Percentiles rank a stretch among this genome's conserved stretches.
Evolutionary conservation across 2,329 filamentous ascomycete species (phyloP).

Genomic region (Curvularia eragrostidis): DNA sequence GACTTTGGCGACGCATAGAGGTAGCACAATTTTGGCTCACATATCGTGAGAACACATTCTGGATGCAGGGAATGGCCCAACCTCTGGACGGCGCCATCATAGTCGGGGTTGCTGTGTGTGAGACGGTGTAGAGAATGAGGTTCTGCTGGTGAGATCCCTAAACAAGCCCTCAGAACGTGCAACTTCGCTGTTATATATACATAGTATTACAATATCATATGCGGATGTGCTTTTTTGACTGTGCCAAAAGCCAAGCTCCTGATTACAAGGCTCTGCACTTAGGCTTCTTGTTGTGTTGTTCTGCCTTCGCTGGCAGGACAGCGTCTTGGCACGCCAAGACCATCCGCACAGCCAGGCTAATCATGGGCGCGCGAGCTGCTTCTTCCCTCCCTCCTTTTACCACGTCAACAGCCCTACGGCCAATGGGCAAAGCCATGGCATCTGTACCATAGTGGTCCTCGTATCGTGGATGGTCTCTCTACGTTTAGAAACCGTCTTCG

Average conservation of each 20-base stretch:
- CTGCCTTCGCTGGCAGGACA: neutral
- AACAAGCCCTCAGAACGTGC: constrained; percentile 11
- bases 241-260: no score
- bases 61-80: neutral
- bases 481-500: neutral
- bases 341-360: neutral
- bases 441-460: neutral
- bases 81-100: constrained; percentile 32
- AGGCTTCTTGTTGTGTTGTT: neutral
- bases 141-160: constrained; percentile 8
- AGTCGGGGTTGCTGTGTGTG: constrained; percentile 7
- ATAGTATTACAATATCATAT: neutral
- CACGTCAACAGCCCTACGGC: neutral
- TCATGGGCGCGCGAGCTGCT: neutral
- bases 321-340: neutral
- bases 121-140: constrained; percentile 11
- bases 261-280: no score
- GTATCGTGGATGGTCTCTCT: neutral
- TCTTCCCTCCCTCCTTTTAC: neutral
- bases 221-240: neutral
- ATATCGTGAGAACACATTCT: neutral
- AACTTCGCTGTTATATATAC: constrained; percentile 11
- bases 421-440: neutral
- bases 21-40: neutral
- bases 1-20: neutral